Percentiles rank a stretch among this genome's conserved stretches.
phyloP scores from a whole-genome alignment of 768 basidiomycete genomes.

The Kwoniella newhampshirensis region DNA sequence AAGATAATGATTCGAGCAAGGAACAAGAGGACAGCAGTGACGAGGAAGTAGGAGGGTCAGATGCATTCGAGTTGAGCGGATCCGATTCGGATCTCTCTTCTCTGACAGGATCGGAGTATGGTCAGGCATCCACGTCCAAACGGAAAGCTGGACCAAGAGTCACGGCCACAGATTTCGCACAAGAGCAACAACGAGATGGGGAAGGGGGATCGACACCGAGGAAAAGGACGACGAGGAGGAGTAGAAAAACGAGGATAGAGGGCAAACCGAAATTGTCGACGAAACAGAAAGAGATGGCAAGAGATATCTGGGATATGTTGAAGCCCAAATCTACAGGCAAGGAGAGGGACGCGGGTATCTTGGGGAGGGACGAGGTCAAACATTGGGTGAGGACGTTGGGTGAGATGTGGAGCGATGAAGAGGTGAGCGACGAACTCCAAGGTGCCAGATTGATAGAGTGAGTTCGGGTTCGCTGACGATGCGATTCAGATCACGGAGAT shows the following conservation, averaged over 20 bases:
- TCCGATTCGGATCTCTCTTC: slow-evolving; percentile 15
- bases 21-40: slow-evolving; percentile 34
- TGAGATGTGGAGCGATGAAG: slow-evolving; percentile 50
- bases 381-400: slow-evolving; percentile 43
- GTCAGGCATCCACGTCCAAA: neutral
- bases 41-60: slow-evolving; percentile 25
- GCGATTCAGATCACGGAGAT: slow-evolving; percentile 46
- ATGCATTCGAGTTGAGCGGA: slow-evolving; percentile 21
- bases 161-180: slow-evolving; percentile 16
- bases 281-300: slow-evolving; percentile 43
- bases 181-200: neutral
- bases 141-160: slow-evolving; percentile 2
- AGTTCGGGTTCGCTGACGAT: neutral
- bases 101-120: slow-evolving; percentile 18
- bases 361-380: slow-evolving; percentile 48
- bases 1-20: slow-evolving; percentile 15
- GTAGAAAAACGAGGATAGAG: slow-evolving; percentile 11
- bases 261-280: slow-evolving; percentile 27
- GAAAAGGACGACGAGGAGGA: neutral
- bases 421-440: slow-evolving; percentile 33
- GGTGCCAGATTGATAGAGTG: neutral
- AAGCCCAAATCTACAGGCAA: slow-evolving; percentile 19
- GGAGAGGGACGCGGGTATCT: slow-evolving; percentile 6
- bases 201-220: neutral
- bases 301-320: slow-evolving; percentile 48